Percentiles rank a stretch among this genome's conserved stretches.
Evolutionary conservation across 169 alveolate species (phyloP).

Genomic region (Eimeria maxima): DNA sequence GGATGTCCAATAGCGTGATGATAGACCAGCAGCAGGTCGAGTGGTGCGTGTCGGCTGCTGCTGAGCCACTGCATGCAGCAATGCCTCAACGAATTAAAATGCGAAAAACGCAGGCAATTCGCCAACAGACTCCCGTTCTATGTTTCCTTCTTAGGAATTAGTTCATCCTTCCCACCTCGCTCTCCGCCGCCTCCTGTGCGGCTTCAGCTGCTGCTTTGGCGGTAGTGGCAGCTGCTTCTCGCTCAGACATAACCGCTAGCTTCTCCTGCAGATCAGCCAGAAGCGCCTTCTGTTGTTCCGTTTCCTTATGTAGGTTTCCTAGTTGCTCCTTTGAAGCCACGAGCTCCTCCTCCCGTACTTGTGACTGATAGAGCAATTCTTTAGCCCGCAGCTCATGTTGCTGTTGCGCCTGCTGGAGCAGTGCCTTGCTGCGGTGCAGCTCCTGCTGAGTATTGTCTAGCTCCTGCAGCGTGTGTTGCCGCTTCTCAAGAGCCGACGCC

Average conservation of each 20-base stretch:
- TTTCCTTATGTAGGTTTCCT: conserved; percentile 14
- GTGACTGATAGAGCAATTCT: not conserved
- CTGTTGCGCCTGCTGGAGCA: conserved; percentile 19
- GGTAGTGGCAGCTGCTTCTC: conserved; percentile 52
- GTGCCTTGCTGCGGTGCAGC: conserved; percentile 1
- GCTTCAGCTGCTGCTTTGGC: conserved; percentile 63
- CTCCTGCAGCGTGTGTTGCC: conserved; percentile 29
- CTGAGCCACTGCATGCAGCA: not conserved
- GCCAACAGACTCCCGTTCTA: not conserved
- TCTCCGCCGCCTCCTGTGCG: conserved; percentile 35
- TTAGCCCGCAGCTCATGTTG: not conserved
- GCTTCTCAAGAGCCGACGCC: conserved; percentile 11
- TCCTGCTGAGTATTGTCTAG: not conserved
- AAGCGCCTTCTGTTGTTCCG: conserved; percentile 43
- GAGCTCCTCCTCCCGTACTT: conserved; percentile 3
- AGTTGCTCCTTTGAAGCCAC: conserved; percentile 37
- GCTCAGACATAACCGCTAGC: conserved; percentile 15
- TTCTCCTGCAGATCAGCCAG: conserved; percentile 33
- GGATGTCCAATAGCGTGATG: not conserved
- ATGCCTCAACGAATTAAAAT: not conserved
- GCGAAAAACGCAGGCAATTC: not conserved
- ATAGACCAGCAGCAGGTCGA: not conserved
- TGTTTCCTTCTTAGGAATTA: not conserved
- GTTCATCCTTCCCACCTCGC: conserved; percentile 32
- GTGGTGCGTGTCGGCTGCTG: not conserved